These are phyloP conservation scores for Scutellaria galericulata DNA, from an alignment of 257 asterid species.

Conservation along the genomic window DNA sequence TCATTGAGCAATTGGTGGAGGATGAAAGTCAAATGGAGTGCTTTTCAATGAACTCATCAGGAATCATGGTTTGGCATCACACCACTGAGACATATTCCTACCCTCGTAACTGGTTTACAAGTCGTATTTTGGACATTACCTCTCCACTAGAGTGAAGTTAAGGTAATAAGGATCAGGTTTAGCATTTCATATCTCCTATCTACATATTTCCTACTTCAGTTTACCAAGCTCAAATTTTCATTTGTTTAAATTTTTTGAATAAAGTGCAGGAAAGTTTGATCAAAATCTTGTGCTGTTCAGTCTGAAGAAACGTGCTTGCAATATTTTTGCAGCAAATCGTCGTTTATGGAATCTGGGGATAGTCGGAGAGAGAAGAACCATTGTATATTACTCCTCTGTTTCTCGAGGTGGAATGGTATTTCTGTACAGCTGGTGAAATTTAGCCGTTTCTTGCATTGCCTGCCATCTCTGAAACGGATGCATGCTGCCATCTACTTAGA, in stretches of 20 bases:
- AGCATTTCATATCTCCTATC: background rate
- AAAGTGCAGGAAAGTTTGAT: slow-evolving; percentile 23
- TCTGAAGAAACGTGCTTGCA: slow-evolving; percentile 9
- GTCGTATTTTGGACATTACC: slow-evolving; percentile 34
- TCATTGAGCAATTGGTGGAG: slow-evolving; percentile 77
- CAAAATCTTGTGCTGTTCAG: slow-evolving; percentile 9
- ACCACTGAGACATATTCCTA: slow-evolving; percentile 36
- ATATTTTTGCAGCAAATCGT: slow-evolving; percentile 6
- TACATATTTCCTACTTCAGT: background rate
- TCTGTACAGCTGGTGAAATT: slow-evolving; percentile 38
- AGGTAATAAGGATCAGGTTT: slow-evolving; percentile 27
- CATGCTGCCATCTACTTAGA: background rate
- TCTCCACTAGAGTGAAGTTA: slow-evolving; percentile 40
- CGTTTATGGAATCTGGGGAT: slow-evolving; percentile 23
- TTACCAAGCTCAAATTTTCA: background rate
- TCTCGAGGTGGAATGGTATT: slow-evolving; percentile 30
- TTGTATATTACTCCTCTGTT: slow-evolving; percentile 16
- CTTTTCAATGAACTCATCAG: slow-evolving; percentile 50
- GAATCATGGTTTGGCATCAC: slow-evolving; percentile 69
- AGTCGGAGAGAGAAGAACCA: slow-evolving; percentile 1
- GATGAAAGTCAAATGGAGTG: slow-evolving; percentile 92
- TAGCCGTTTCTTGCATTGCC: slow-evolving; percentile 1
- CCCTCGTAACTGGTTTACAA: slow-evolving; percentile 41
- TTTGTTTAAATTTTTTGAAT: background rate
- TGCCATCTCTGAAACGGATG: background rate